phyloP scores from a whole-genome alignment of 495 filamentous ascomycete genomes.

The Evernia prunastri region DNA sequence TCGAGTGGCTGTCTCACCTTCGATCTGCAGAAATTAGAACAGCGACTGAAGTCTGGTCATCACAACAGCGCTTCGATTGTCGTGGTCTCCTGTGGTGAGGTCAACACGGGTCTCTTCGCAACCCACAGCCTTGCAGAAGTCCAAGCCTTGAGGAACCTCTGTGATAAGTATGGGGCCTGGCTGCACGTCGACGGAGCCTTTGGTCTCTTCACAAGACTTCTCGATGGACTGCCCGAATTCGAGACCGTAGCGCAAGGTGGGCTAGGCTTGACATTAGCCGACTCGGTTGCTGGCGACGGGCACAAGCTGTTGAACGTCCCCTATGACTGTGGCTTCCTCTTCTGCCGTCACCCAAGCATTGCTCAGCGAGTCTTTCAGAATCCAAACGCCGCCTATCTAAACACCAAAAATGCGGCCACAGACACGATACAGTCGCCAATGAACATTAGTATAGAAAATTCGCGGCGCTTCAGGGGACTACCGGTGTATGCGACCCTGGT shows the following conservation, averaged over 20 bases:
- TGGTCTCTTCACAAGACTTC: constrained; percentile 68
- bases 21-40: constrained; percentile 55
- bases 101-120: constrained; percentile 84
- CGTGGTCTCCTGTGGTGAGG: constrained; percentile 74
- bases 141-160: constrained; percentile 56
- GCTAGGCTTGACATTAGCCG: constrained; percentile 71
- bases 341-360: constrained; percentile 55
- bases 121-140: constrained; percentile 54
- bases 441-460: constrained; percentile 88
- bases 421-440: constrained; percentile 66
- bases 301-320: constrained; percentile 96
- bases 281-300: constrained; percentile 79
- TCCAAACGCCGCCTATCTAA: constrained; percentile 78
- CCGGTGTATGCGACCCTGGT: constrained; percentile 77
- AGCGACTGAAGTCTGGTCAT: constrained; percentile 40
- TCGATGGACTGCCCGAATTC: constrained; percentile 57
- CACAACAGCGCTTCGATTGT: constrained; percentile 61
- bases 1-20: constrained; percentile 53
- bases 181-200: constrained; percentile 90
- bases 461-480: constrained; percentile 79
- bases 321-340: constrained; percentile 89
- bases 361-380: constrained; percentile 68
- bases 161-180: constrained; percentile 73
- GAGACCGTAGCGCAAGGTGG: constrained; percentile 45
- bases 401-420: constrained; percentile 32